A percentile compares a stretch with the other conserved stretches of the same genome.
Evolutionary conservation across 176 grass and related monocot species (phyloP).

Genomic region (Oryza australiensis): DNA sequence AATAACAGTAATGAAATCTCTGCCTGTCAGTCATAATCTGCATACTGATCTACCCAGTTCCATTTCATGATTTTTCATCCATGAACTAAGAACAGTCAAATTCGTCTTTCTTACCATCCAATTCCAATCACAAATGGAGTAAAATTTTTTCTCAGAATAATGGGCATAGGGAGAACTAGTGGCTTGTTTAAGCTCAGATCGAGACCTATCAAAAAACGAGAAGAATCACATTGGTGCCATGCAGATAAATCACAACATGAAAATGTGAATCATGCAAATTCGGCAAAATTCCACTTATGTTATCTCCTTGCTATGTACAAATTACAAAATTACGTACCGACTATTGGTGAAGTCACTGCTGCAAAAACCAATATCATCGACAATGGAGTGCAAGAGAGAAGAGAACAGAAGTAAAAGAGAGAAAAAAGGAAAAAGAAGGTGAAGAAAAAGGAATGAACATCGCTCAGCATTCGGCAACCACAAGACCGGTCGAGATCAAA

Average conservation of each 20-base stretch:
- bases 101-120: background rate
- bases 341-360: conserved; percentile 7
- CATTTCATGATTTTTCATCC: background rate
- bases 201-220: background rate
- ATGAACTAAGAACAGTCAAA: background rate
- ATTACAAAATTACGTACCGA: conserved; percentile 21
- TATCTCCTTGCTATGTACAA: conserved; percentile 50
- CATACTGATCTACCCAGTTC: background rate
- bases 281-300: conserved; percentile 5
- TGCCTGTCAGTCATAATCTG: background rate
- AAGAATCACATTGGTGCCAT: background rate
- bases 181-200: background rate
- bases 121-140: background rate
- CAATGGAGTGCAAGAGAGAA: conserved; percentile 4
- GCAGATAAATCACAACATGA: background rate
- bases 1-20: background rate
- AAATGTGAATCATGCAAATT: conserved; percentile 5
- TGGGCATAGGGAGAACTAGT: background rate
- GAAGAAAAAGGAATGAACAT: background rate
- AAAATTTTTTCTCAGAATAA: too few relatives aligned
- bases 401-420: background rate
- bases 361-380: conserved; percentile 30
- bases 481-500: background rate
- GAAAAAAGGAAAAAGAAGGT: background rate
- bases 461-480: conserved; percentile 4